Evolutionary conservation across 2,329 filamentous ascomycete genomes (phyloP), one percentile per base, ranked within the genome.

Genomic region (Cladosporium phlei): DNA sequence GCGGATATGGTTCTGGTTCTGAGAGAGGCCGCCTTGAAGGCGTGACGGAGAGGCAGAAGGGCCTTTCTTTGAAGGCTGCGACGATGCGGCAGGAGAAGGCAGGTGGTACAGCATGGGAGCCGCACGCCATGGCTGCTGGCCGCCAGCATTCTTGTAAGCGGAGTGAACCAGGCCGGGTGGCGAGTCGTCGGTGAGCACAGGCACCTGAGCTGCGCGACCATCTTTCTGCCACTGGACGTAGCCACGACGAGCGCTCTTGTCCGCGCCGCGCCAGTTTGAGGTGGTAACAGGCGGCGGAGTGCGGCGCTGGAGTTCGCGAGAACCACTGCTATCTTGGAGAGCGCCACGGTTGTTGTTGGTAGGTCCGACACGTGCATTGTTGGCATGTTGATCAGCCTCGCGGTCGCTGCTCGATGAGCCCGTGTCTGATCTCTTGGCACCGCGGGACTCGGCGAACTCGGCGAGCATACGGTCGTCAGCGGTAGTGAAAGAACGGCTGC

Each of bases 401-500:
- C 16, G 9, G 12, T 33, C 12, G 16, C 17, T 12, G 16, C 16
- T 19, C 17, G 30, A 19, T 33, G 17, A 20, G 30, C 20, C n/a
- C n/a, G 17, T 10, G 9, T 39, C 25, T 4, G 22, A 29, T 27
- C 25, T 39, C 37, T 39, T 39, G 16, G 12, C 25, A 20, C 24
- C 37, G 25, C 37, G 37, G 29, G 37, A 39, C 21, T 16, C 4
- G 10, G 42, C 30, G 24, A 45, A 45, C 12, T 29, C 22, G 6
- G 42, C 42, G 20, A 45, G 19, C 32, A 45, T 34, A 12, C 42
- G 42, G 2, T 45, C 42, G n/a, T 45, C 42, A 22, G 22, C 32
- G 5, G 42, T 45, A 8, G 32, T 45, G 42, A 45, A 45, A n/a
- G 42, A 45, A 2, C 14, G 37, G 14, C 16, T 19, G 11, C 14